These are phyloP conservation scores for Russula sp. DNA, from an alignment of 768 basidiomycete species.

Conservation along the genomic window DNA sequence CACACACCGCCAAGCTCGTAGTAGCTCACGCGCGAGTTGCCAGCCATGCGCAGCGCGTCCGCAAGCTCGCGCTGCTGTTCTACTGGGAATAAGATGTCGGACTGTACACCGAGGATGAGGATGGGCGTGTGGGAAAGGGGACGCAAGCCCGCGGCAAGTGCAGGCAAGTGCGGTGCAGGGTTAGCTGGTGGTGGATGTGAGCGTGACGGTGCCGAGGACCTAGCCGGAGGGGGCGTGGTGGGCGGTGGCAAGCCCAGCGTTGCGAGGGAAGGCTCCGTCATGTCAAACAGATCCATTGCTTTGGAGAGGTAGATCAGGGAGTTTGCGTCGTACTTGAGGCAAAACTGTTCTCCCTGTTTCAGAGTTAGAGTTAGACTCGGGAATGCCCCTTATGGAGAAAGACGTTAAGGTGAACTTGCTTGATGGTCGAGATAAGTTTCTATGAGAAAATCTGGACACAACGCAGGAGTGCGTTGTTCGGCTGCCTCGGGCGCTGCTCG, in stretches of 20 bases:
- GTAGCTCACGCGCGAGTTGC: conserved; percentile 85
- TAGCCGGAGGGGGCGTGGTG: conserved; percentile 23
- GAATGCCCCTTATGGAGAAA: not conserved
- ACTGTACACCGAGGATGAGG: conserved; percentile 90
- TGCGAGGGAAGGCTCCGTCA: conserved; percentile 72
- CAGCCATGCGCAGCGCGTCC: conserved; percentile 85
- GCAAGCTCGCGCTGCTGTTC: conserved; percentile 96
- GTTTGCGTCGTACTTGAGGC: conserved; percentile 98
- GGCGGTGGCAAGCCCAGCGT: conserved; percentile 51
- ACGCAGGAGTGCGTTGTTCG: conserved; percentile 47
- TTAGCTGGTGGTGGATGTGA: conserved; percentile 68
- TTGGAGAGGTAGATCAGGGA: conserved; percentile 98
- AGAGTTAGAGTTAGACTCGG: not conserved
- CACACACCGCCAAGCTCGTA: conserved; percentile 99
- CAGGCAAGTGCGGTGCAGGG: conserved; percentile 67
- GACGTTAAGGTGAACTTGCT: conserved; percentile 30
- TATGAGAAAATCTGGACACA: conserved; percentile 97
- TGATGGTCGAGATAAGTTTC: conserved; percentile 98
- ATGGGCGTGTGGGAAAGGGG: conserved; percentile 73
- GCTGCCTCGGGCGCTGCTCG: conserved; percentile 33
- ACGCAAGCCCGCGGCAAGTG: conserved; percentile 70
- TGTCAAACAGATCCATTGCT: conserved; percentile 98
- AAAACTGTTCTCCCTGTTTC: conserved; percentile 86
- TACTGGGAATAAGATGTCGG: conserved; percentile 93
- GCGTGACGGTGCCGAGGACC: conserved; percentile 39